Evolutionary conservation across 306 rosid species (phyloP).

Genomic region (Coriaria nepalensis): DNA sequence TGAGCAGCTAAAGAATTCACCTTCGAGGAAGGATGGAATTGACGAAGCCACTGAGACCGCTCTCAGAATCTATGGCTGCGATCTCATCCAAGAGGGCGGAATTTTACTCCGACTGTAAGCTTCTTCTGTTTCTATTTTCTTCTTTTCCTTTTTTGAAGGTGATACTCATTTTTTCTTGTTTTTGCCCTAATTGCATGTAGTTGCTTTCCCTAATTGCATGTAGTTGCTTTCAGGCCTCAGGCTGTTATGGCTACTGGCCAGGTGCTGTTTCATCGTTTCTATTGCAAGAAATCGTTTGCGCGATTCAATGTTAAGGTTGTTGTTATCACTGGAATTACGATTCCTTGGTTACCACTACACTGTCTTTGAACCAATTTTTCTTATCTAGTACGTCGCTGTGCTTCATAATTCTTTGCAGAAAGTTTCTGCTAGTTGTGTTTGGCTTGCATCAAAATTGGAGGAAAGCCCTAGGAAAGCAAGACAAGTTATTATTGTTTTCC

Average conservation of each 20-base stretch:
- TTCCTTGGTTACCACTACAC: not conserved
- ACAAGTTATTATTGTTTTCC: conserved; percentile 80
- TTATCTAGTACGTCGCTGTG: too few relatives aligned
- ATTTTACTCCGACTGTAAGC: conserved; percentile 75
- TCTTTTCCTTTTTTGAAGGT: conserved; percentile 4
- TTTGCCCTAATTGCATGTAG: not conserved
- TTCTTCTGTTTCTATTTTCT: too few relatives aligned
- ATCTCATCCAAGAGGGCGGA: conserved; percentile 93
- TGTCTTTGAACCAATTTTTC: too few relatives aligned
- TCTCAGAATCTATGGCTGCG: conserved; percentile 84
- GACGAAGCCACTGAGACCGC: conserved; percentile 67
- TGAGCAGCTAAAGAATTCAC: conserved; percentile 48
- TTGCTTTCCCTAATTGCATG: conserved; percentile 18
- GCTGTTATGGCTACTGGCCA: conserved; percentile 99
- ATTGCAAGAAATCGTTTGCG: conserved; percentile 89
- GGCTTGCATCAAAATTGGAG: conserved; percentile 96
- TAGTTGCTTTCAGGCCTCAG: conserved; percentile 48
- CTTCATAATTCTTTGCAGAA: conserved; percentile 36
- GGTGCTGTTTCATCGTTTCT: conserved; percentile 88
- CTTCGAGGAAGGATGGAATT: conserved; percentile 74
- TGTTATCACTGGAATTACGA: not conserved
- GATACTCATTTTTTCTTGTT: not conserved
- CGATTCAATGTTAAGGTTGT: conserved; percentile 84
- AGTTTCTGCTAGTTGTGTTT: conserved; percentile 92
- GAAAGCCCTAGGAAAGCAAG: conserved; percentile 87